These are phyloP conservation scores for Amphibolis antarctica DNA, from an alignment of 106 monocot species.

Conservation along the genomic window DNA sequence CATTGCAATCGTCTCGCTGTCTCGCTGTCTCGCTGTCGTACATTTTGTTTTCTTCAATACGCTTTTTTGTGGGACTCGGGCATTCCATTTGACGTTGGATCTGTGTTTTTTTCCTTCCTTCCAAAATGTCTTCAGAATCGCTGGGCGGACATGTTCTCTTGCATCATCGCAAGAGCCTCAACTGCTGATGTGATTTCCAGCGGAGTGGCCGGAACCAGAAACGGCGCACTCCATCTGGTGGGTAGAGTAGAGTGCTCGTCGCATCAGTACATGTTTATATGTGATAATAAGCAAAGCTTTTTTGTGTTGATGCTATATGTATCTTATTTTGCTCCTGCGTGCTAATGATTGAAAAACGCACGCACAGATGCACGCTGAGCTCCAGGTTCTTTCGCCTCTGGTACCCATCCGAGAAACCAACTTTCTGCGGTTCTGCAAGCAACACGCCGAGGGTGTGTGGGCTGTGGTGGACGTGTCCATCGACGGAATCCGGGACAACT, in stretches of 20 bases:
- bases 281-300: too few species aligned
- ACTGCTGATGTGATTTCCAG: constrained; percentile 47
- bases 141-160: constrained; percentile 86
- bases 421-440: constrained; percentile 87
- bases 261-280: not conserved
- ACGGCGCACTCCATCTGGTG: constrained; percentile 73
- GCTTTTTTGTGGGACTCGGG: not conserved
- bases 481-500: constrained; percentile 31
- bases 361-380: constrained; percentile 85
- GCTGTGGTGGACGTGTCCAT: constrained; percentile 84
- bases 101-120: not conserved
- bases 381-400: constrained; percentile 79
- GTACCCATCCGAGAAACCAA: constrained; percentile 61
- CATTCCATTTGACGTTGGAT: too few species aligned
- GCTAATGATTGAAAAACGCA: too few species aligned
- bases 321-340: too few species aligned
- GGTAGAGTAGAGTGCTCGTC: constrained; percentile 7
- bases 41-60: not conserved
- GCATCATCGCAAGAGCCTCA: constrained; percentile 43
- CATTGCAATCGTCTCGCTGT: not conserved
- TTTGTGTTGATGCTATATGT: too few species aligned
- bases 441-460: constrained; percentile 69
- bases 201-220: constrained; percentile 50
- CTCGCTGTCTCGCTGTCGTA: too few species aligned
- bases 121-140: constrained; percentile 20